Percentiles rank a stretch among this genome's conserved stretches.
Evolutionary conservation across 202 grass and related monocot genomes (phyloP).

Genomic region (Elaeis oleifera): DNA sequence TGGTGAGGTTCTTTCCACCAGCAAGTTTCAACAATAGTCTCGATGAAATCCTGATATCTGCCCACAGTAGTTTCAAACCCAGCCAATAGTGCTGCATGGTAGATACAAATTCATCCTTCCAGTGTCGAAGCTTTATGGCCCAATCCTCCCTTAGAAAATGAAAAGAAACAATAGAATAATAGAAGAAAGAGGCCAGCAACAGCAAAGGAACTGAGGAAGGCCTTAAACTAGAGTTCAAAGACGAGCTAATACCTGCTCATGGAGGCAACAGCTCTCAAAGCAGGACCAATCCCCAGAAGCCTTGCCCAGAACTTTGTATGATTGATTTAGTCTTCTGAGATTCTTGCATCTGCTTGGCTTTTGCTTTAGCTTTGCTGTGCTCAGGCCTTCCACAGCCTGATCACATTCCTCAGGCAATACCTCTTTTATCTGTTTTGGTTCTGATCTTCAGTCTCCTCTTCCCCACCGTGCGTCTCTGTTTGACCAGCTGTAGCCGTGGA

Average conservation of each 20-base stretch:
- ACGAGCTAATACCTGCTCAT: conserved; percentile 71
- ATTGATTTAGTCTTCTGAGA: conserved; percentile 54
- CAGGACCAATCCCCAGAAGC: conserved; percentile 76
- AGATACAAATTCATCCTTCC: conserved; percentile 79
- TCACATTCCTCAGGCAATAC: conserved; percentile 94
- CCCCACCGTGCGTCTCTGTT: conserved; percentile 34
- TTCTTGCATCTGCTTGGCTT: conserved; percentile 66
- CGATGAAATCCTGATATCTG: conserved; percentile 66
- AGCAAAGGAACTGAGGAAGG: too few species aligned
- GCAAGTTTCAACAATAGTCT: conserved; percentile 70
- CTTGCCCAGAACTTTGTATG: conserved; percentile 59
- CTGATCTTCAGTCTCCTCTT: conserved; percentile 60
- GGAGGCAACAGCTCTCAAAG: conserved; percentile 73
- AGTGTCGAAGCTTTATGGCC: conserved; percentile 26
- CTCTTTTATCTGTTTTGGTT: conserved; percentile 59
- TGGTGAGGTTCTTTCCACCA: conserved; percentile 62
- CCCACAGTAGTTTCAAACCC: conserved; percentile 54
- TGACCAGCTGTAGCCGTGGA: conserved; percentile 49
- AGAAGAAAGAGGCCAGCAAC: too few species aligned
- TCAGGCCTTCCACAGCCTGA: conserved; percentile 90
- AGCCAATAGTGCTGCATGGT: conserved; percentile 71
- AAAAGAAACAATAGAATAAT: too few species aligned
- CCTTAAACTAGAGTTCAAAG: not conserved
- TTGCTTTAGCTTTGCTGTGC: conserved; percentile 86
- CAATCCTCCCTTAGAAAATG: too few species aligned